These are phyloP conservation scores for Eimeria zaria DNA, from an alignment of 169 alveolate species.

Conservation along the genomic window DNA sequence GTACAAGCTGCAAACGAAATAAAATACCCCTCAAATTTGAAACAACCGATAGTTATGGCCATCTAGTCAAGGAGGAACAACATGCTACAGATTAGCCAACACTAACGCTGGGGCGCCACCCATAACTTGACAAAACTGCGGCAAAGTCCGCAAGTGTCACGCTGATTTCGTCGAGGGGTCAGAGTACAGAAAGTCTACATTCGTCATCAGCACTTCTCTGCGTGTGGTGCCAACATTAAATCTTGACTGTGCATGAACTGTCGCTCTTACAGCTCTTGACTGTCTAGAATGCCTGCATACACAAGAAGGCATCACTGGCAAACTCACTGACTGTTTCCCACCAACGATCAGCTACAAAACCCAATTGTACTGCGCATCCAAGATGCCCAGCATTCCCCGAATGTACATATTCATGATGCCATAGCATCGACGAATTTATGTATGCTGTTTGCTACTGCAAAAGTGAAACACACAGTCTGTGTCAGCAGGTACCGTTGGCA, in stretches of 20 bases:
- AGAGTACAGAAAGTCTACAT: background rate
- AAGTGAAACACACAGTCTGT: background rate
- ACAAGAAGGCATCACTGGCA: background rate
- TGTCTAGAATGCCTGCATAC: background rate
- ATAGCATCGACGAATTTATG: too few relatives aligned
- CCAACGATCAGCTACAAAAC: background rate
- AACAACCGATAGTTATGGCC: background rate
- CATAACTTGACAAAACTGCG: background rate
- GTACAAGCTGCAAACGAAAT: background rate
- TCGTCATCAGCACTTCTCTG: background rate
- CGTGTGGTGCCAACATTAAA: background rate
- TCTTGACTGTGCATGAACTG: background rate
- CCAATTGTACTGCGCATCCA: background rate
- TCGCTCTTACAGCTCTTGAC: background rate
- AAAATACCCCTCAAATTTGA: background rate
- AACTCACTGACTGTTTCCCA: background rate
- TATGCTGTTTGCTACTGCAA: too few relatives aligned
- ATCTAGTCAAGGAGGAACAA: background rate
- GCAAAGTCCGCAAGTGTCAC: background rate
- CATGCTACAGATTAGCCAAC: background rate
- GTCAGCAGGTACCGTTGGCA: background rate
- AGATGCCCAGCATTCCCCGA: background rate
- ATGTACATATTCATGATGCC: too few relatives aligned
- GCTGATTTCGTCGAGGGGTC: background rate
- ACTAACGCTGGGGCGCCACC: too few relatives aligned